Conservation (phyloP, 805 yeast genomes). For the Naumovozyma castellii region DNA sequence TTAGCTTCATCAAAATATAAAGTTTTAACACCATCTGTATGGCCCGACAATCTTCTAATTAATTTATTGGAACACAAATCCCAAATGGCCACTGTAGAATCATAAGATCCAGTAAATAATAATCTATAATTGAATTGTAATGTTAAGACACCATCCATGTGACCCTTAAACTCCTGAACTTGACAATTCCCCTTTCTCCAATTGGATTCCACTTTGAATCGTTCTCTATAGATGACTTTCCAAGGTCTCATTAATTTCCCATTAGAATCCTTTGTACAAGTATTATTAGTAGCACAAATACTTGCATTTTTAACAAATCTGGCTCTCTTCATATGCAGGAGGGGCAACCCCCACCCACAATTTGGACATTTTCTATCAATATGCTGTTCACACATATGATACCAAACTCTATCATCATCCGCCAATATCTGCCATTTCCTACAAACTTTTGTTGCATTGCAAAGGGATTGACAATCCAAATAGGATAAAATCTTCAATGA, state of each 20-base stretch:
- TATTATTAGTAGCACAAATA: background rate
- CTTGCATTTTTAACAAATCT: slow-evolving; percentile 22
- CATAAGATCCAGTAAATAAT: slow-evolving; percentile 87
- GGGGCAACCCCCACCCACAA: slow-evolving; percentile 98
- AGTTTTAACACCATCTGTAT: slow-evolving; percentile 76
- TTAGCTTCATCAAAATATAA: slow-evolving; percentile 82
- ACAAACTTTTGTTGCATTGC: slow-evolving; percentile 89
- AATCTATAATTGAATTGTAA: slow-evolving; percentile 73
- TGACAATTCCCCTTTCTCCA: slow-evolving; percentile 81
- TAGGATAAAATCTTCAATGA: slow-evolving; percentile 78
- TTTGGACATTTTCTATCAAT: slow-evolving; percentile 95
- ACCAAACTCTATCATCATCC: slow-evolving; percentile 96
- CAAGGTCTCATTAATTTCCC: slow-evolving; percentile 58
- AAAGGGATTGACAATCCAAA: slow-evolving; percentile 85
- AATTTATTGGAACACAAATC: slow-evolving; percentile 71
- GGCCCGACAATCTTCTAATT: slow-evolving; percentile 75
- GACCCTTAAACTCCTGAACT: slow-evolving; percentile 63
- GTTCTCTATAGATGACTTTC: slow-evolving; percentile 89
- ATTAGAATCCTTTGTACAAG: background rate
- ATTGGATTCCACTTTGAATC: slow-evolving; percentile 84
- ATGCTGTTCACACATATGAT: slow-evolving; percentile 96
- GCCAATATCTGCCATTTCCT: slow-evolving; percentile 81
- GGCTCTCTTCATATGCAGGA: slow-evolving; percentile 78
- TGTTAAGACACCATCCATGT: slow-evolving; percentile 80
- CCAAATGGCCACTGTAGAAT: slow-evolving; percentile 89